phyloP scores from a whole-genome alignment of 73 alveolate genomes.

The Paramecium primaurelia region DNA sequence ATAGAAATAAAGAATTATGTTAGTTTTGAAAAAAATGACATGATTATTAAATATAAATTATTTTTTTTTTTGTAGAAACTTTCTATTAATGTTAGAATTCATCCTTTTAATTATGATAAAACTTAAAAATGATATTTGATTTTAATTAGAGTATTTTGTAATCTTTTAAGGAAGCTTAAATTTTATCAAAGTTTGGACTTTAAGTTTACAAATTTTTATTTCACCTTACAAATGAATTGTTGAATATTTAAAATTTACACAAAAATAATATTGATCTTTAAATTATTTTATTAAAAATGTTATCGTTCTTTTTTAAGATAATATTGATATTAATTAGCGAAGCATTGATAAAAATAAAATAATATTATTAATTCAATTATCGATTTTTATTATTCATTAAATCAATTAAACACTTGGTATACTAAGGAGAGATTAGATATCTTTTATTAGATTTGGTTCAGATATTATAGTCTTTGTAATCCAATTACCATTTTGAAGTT shows the following conservation, averaged over 20 bases:
- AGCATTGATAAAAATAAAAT: too few relatives aligned
- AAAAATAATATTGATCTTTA: neutral
- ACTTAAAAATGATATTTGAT: too few relatives aligned
- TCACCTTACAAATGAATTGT: neutral
- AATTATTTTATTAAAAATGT: too few relatives aligned
- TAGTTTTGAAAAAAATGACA: neutral
- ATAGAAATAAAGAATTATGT: neutral
- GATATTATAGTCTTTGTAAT: neutral
- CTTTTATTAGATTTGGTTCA: neutral
- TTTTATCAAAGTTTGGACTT: neutral
- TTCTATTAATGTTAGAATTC: too few relatives aligned
- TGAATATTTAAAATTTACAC: neutral
- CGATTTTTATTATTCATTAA: neutral
- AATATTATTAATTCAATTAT: neutral
- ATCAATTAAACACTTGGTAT: neutral
- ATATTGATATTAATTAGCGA: neutral
- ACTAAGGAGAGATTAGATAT: neutral
- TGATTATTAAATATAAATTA: neutral
- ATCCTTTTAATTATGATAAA: too few relatives aligned
- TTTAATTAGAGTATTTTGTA: too few relatives aligned
- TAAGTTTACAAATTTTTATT: too few relatives aligned
- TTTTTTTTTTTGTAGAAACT: too few relatives aligned
- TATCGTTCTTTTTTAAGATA: too few relatives aligned
- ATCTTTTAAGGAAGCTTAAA: too few relatives aligned
- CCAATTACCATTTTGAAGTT: neutral